phyloP scores from a whole-genome alignment of 768 basidiomycete genomes.

The Lentinula sp. region DNA sequence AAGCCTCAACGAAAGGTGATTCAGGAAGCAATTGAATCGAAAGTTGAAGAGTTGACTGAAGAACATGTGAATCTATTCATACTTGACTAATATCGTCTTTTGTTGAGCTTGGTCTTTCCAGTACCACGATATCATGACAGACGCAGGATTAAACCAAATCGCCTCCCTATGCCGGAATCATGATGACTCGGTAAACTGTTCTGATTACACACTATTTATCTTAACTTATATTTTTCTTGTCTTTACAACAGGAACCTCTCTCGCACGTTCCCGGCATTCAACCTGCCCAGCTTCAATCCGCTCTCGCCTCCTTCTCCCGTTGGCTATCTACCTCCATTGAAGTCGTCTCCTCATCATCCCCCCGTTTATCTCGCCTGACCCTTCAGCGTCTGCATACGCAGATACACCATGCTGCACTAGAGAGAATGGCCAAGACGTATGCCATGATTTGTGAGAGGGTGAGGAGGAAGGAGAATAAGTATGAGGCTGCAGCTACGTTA shows the following conservation, averaged over 20 bases:
- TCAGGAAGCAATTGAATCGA: conserved; percentile 52
- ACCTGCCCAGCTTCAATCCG: conserved; percentile 52
- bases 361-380: conserved; percentile 70
- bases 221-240: not conserved
- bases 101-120: conserved; percentile 13
- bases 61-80: conserved; percentile 64
- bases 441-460: conserved; percentile 71
- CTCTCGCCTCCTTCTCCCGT: conserved; percentile 66
- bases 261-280: conserved; percentile 68
- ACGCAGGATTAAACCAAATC: conserved; percentile 47
- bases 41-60: conserved; percentile 60
- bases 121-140: conserved; percentile 45
- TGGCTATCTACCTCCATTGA: conserved; percentile 78
- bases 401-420: conserved; percentile 75
- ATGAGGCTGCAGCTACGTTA: conserved; percentile 87
- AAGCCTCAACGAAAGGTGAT: conserved; percentile 51
- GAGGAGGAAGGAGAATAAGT: conserved; percentile 66
- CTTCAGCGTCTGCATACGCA: conserved; percentile 56
- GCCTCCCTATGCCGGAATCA: conserved; percentile 36
- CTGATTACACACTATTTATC: not conserved
- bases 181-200: conserved; percentile 29
- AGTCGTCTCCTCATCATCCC: conserved; percentile 75
- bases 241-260: conserved; percentile 49
- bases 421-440: conserved; percentile 66
- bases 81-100: not conserved